A percentile compares a stretch with the other conserved stretches of the same genome.
phyloP scores from a whole-genome alignment of 2,329 filamentous ascomycete genomes.

The Seiridium unicorne region DNA sequence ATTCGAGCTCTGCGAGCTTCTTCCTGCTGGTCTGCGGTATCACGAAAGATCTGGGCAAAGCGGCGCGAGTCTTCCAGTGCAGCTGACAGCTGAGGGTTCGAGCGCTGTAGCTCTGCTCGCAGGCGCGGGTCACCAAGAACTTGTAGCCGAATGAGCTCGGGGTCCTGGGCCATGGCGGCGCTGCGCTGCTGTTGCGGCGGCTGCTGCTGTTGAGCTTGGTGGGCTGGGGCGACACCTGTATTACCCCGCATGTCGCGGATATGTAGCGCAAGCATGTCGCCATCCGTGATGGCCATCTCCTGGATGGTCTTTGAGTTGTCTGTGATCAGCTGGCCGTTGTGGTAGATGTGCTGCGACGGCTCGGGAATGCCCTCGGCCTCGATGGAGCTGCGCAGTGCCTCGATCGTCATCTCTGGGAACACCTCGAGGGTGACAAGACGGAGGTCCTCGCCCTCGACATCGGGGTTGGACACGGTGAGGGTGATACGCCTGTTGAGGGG shows the following conservation, averaged over 20 bases:
- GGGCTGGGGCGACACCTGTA: slow-evolving; percentile 34
- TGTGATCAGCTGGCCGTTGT: slow-evolving; percentile 79
- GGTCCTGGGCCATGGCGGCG: slow-evolving; percentile 52
- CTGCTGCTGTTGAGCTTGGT: slow-evolving; percentile 32
- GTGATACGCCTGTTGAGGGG: slow-evolving; percentile 63
- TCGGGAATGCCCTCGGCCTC: slow-evolving; percentile 77
- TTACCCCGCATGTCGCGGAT: slow-evolving; percentile 60
- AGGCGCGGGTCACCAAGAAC: slow-evolving; percentile 76
- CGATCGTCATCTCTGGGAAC: slow-evolving; percentile 69
- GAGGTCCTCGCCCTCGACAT: slow-evolving; percentile 61
- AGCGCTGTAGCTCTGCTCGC: slow-evolving; percentile 67
- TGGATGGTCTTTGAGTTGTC: slow-evolving; percentile 80
- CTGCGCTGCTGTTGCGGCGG: slow-evolving; percentile 26
- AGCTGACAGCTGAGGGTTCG: slow-evolving; percentile 74
- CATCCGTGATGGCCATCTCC: slow-evolving; percentile 76
- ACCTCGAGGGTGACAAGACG: slow-evolving; percentile 64
- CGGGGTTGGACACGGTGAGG: slow-evolving; percentile 67
- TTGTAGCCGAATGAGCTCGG: slow-evolving; percentile 80
- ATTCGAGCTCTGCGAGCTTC: slow-evolving; percentile 74
- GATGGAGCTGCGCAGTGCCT: slow-evolving; percentile 83
- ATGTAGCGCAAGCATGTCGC: slow-evolving; percentile 89
- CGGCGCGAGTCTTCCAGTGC: slow-evolving; percentile 72
- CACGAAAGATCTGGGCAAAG: slow-evolving; percentile 71
- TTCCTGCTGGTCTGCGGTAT: slow-evolving; percentile 68
- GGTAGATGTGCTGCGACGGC: slow-evolving; percentile 78